Percentiles rank a stretch among this genome's conserved stretches.
Evolutionary conservation across 73 alveolate genomes (phyloP).

Genomic region (Paramecium bursaria): DNA sequence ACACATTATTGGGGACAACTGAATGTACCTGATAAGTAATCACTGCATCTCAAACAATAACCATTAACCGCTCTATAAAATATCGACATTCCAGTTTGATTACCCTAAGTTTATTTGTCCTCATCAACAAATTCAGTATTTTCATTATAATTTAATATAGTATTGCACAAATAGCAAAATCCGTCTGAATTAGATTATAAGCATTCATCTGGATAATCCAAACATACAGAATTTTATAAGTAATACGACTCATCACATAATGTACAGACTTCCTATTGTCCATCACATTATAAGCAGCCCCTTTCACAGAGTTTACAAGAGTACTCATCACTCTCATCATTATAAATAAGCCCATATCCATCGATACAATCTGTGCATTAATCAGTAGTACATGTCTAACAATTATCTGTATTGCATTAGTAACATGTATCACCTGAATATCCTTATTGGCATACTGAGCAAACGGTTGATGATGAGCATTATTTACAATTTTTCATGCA

Average conservation of each 20-base stretch:
- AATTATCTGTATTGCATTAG: too few relatives aligned
- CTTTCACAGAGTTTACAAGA: too few relatives aligned
- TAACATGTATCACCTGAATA: constrained; percentile 1
- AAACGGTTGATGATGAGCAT: not conserved
- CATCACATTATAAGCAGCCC: too few relatives aligned
- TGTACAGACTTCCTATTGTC: too few relatives aligned
- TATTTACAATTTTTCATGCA: not conserved
- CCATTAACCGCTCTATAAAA: constrained; percentile 31
- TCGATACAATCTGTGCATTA: too few relatives aligned
- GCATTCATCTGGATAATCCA: too few relatives aligned
- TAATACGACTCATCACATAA: too few relatives aligned
- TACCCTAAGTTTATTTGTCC: not conserved
- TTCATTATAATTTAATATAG: constrained; percentile 14
- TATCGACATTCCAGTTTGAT: not conserved
- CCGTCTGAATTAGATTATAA: constrained; percentile 25
- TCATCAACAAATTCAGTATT: constrained; percentile 18
- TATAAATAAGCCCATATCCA: too few relatives aligned
- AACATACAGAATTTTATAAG: too few relatives aligned
- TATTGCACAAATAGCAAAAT: constrained; percentile 44
- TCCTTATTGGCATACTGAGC: not conserved
- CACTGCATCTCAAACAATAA: not conserved
- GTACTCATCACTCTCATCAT: too few relatives aligned
- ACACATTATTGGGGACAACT: constrained; percentile 25
- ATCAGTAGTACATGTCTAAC: too few relatives aligned
- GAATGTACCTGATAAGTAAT: not conserved